Base-by-base conservation (phyloP, 108 stramenopile genomes). In the Skeletonema tropicum region DNA sequence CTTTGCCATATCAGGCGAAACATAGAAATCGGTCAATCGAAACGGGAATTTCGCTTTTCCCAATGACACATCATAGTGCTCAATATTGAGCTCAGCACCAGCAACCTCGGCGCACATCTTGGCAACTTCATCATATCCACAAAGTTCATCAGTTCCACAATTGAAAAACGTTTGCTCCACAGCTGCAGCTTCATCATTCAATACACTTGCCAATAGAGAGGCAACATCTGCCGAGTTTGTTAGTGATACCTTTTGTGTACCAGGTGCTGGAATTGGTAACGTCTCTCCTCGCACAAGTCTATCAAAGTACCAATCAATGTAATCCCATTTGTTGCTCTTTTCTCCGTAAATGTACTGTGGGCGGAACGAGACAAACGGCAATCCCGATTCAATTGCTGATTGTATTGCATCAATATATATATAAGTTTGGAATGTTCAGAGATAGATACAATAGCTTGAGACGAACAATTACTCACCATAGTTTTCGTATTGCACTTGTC, bases 281-380 rank as follows among this genome's bases (percentile, higher is more conserved):
- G 94, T 90, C 19, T 81, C 66, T 4, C 73, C 80, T 13, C 85
- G 76, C 3, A 84, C 75, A 26, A 94, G 46, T 19, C 94, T 79
- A 74, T 94, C 94, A 69, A 92, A 94, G 49, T 85, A 91, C 86
- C 89, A 94, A 74, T 94, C 94, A 71, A 94, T 86, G 68, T 94
- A 94, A 71, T 90, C 90, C 68, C 87, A 80, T 62, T 94, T 94
- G 82, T 94, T 94, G 3, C 85, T 68, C 55, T 94, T 94, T 25
- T 82, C 79, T 17, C 94, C 94, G 46, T 94, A 94, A 68, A 94
- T 94, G 66, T 87, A 87, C 48, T 92, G 92, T 19, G 94, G 94
- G 17, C 94, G 85, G 70, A 94, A 94, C 11, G 85, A 82, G 9
- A 92, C 91, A 39, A 92, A 76, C 1, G 94, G 94, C 46, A 94